A percentile compares a stretch with the other conserved stretches of the same genome.
Evolutionary conservation across 2,329 filamentous ascomycete species (phyloP).

Genomic region (Cladophialophora bantiana): DNA sequence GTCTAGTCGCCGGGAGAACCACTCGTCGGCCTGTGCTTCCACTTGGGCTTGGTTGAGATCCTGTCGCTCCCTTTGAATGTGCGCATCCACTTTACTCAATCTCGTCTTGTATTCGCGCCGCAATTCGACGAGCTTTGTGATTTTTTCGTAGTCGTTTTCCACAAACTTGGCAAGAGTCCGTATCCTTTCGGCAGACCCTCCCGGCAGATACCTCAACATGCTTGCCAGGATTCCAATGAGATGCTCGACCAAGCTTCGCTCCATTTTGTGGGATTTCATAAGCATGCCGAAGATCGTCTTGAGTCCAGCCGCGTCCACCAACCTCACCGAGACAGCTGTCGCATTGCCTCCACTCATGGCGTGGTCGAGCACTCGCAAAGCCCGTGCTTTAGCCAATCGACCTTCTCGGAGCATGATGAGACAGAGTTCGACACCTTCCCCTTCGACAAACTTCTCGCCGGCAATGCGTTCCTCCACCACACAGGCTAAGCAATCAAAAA

Average conservation of each 20-base stretch:
- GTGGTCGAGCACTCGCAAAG: constrained; percentile 84
- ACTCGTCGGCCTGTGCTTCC: constrained; percentile 71
- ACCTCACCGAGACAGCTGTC: constrained; percentile 70
- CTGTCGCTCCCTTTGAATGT: constrained; percentile 69
- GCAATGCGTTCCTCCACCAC: constrained; percentile 76
- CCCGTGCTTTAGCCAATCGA: constrained; percentile 78
- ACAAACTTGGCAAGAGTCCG: constrained; percentile 91
- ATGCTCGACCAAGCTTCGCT: constrained; percentile 74
- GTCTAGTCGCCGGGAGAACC: constrained; percentile 77
- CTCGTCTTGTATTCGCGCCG: constrained; percentile 73
- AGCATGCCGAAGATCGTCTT: constrained; percentile 79
- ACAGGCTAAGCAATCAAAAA: constrained; percentile 87
- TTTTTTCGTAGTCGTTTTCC: constrained; percentile 91
- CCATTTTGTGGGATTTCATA: constrained; percentile 54
- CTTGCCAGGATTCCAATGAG: constrained; percentile 84
- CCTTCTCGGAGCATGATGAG: constrained; percentile 91
- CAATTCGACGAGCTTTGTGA: constrained; percentile 72
- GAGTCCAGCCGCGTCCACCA: constrained; percentile 84
- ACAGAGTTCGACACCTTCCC: constrained; percentile 89
- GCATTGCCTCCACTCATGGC: constrained; percentile 68
- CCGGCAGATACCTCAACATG: constrained; percentile 79
- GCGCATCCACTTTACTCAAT: constrained; percentile 67
- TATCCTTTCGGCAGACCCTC: constrained; percentile 78
- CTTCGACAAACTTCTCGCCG: constrained; percentile 82
- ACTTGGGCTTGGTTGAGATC: constrained; percentile 64